phyloP scores from a whole-genome alignment of 345 rosid species.

The Boechera stricta region DNA sequence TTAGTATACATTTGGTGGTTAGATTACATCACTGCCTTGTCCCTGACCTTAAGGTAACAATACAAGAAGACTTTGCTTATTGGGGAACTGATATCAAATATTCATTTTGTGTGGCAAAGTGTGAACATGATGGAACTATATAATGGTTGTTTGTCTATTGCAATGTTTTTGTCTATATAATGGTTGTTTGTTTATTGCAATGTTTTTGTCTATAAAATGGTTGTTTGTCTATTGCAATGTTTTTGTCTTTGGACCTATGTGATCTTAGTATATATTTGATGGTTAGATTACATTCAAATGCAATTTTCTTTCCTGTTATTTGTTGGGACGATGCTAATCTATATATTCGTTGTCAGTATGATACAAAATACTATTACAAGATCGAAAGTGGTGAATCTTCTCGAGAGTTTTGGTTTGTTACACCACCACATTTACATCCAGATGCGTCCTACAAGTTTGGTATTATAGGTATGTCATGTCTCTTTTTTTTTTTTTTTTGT shows the following conservation, averaged over 20 bases:
- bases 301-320: not conserved
- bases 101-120: not conserved
- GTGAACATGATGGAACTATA: not conserved
- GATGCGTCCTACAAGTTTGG: conserved; percentile 91
- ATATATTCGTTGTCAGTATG: conserved; percentile 53
- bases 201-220: not conserved
- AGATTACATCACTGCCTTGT: conserved; percentile 67
- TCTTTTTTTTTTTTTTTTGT: not conserved
- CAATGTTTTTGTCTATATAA: too few species aligned
- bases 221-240: not conserved
- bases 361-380: conserved; percentile 88
- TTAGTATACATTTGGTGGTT: too few species aligned
- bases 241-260: not conserved
- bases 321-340: conserved; percentile 4
- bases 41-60: conserved; percentile 54
- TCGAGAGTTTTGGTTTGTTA: conserved; percentile 86
- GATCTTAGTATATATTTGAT: not conserved
- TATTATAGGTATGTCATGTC: conserved; percentile 73
- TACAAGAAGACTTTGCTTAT: not conserved
- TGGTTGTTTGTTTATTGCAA: not conserved
- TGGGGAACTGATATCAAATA: too few species aligned
- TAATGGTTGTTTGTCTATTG: not conserved
- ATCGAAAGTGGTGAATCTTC: conserved; percentile 70
- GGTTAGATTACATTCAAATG: conserved; percentile 3
- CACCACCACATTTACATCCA: conserved; percentile 78